Conservation (phyloP, 805 yeast genomes). For the Candida methanosorbosa region DNA sequence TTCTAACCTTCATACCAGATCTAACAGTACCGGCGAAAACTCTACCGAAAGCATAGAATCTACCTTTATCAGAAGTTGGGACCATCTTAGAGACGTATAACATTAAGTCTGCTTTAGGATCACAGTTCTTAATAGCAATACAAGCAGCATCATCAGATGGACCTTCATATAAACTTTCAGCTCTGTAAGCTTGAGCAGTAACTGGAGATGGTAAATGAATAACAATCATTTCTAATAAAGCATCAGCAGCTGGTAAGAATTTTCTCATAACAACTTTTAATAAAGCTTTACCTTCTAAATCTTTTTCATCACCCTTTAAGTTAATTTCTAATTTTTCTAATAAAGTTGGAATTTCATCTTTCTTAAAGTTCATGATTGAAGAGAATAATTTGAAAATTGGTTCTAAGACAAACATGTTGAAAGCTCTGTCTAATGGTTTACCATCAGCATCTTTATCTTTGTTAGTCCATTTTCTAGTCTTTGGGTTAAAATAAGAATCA, state of each 20-base stretch:
- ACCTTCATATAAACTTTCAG: conserved; percentile 98
- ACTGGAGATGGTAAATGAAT: conserved; percentile 99
- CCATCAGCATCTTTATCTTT: conserved; percentile 94
- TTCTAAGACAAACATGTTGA: conserved; percentile 98
- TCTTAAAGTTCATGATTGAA: conserved; percentile 98
- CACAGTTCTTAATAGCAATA: conserved; percentile 94
- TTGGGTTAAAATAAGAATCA: conserved; percentile 99
- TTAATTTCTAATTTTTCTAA: conserved; percentile 88
- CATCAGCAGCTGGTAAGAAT: conserved; percentile 99
- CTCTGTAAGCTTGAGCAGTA: conserved; percentile 99
- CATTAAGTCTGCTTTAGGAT: conserved; percentile 97
- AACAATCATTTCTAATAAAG: conserved; percentile 97
- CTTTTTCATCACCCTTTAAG: conserved; percentile 96
- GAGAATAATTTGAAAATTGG: conserved; percentile 97
- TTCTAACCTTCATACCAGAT: conserved; percentile 98
- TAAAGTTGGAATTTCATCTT: conserved; percentile 88
- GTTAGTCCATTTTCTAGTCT: conserved; percentile 99
- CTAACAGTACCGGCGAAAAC: conserved; percentile 99
- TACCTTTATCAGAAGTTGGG: conserved; percentile 99
- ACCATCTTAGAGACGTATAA: conserved; percentile 99
- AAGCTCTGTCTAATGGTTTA: conserved; percentile 94
- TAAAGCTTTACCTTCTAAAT: conserved; percentile 97
- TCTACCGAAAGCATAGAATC: conserved; percentile 99
- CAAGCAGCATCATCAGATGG: conserved; percentile 89
- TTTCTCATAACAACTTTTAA: conserved; percentile 98